Base-by-base conservation (phyloP, 1,284 basidiomycete species). In the Phenoliferia sp. region DNA sequence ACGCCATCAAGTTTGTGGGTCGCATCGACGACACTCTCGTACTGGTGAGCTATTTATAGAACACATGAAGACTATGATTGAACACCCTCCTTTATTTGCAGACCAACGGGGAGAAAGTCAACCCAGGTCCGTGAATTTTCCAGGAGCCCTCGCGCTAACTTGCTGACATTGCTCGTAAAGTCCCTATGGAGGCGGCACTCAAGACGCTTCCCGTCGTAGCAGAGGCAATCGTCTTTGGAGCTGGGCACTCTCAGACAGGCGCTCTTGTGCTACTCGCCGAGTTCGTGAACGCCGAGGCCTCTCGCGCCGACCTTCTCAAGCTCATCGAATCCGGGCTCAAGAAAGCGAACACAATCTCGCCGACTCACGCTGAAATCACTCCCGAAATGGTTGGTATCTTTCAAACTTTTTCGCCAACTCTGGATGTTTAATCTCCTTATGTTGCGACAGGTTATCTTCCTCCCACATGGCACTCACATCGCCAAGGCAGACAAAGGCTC, bases 21-120 rank as follows among this genome's bases (percentile, higher is more conserved):
- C 78, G 86, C 28, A 77, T 85, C 55, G 87, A 88, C 71, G 86
- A 87, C 69, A 86, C 85, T 0, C 79, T 85, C 4, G 82, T 84
- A 5, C 31, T 70, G 78, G 72, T 77, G 76, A 71, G 54, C 17
- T 22, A 26, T 28, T 56, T 7, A 29, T 6, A 10, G 7, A 10
- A 5, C 26, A 56, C 54, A 7, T 52, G 17, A 52, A 52, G 7
- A 6, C 19, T 22, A 26, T n/a, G n/a, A n/a, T n/a, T n/a, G n/a
- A n/a, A n/a, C n/a, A n/a, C n/a, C n/a, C n/a, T n/a, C 10, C 22
- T 12, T n/a, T 19, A 28, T 9, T 10, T 54, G 50, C 28, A 56
- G 54, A 59, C n/a, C 33, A 59, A 59, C 57, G 57, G 57, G 2
- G 57, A 59, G 33, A 59, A 59, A 28, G 85, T 84, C 9, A 85